These are phyloP conservation scores for Teratosphaeria gauchensis DNA, from an alignment of 2,329 filamentous ascomycete genomes.

Conservation along the genomic window DNA sequence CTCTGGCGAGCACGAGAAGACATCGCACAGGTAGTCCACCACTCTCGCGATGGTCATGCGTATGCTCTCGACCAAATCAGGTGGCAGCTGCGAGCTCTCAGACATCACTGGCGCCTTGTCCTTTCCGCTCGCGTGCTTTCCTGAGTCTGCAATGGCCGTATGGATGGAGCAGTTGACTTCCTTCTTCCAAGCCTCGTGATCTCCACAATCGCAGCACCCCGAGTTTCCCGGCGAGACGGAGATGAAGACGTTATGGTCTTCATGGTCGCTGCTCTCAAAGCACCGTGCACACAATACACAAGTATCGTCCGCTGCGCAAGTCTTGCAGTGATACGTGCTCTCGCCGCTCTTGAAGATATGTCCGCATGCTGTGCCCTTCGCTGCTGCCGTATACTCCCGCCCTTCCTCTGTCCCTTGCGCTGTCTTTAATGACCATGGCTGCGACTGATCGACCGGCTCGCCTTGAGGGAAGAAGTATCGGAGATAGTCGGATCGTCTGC, in stretches of 20 bases:
- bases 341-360: constrained; percentile 96
- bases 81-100: constrained; percentile 45
- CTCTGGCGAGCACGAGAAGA: constrained; percentile 95
- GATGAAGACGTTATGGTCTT: constrained; percentile 84
- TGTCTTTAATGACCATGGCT: constrained; percentile 63
- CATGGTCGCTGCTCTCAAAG: constrained; percentile 91
- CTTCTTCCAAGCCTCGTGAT: constrained; percentile 83
- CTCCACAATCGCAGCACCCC: constrained; percentile 95
- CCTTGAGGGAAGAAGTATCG: constrained; percentile 74
- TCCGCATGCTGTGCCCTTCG: constrained; percentile 85
- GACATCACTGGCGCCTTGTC: constrained; percentile 25
- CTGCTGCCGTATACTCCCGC: constrained; percentile 86
- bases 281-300: constrained; percentile 90
- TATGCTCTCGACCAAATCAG: constrained; percentile 67
- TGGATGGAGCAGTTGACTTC: constrained; percentile 92
- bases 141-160: constrained; percentile 37
- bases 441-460: constrained; percentile 14
- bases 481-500: constrained; percentile 63
- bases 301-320: constrained; percentile 88
- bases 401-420: constrained; percentile 90
- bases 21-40: constrained; percentile 93
- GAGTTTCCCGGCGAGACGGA: constrained; percentile 81
- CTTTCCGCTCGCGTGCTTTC: constrained; percentile 44
- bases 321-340: constrained; percentile 88
- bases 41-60: constrained; percentile 75